Conservation (phyloP, 371 early-diverging fungal genomes). For the Mortierella sp. region DNA sequence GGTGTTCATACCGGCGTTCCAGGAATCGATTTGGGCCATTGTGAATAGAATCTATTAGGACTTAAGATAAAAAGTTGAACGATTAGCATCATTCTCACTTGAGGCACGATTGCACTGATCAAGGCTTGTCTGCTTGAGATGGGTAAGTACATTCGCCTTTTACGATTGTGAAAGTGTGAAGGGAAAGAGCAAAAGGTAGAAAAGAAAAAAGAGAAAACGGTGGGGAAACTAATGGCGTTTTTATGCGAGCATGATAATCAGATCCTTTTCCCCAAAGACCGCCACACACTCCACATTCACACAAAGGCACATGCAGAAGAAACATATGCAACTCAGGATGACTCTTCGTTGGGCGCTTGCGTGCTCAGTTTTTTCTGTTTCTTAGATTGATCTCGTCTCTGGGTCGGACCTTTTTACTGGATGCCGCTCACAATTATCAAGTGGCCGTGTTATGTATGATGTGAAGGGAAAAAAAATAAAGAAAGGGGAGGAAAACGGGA, state of each 20-base stretch:
- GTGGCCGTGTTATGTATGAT: neutral
- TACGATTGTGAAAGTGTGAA: neutral
- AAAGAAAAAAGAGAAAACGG: neutral
- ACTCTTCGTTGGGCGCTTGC: neutral
- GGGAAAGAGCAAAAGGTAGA: neutral
- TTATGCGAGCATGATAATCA: conserved; percentile 8
- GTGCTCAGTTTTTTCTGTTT: neutral
- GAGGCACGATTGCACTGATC: neutral
- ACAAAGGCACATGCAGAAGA: conserved; percentile 8
- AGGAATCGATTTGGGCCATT: conserved; percentile 57
- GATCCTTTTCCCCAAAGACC: neutral
- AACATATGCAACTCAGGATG: neutral
- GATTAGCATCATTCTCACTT: neutral
- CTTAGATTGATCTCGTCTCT: neutral
- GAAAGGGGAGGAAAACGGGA: conserved; percentile 3
- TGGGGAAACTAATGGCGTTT: neutral
- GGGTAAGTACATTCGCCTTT: neutral
- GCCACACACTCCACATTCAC: neutral
- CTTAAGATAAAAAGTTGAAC: neutral
- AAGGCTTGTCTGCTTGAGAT: neutral
- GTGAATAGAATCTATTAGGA: conserved; percentile 12
- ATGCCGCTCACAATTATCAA: conserved; percentile 9
- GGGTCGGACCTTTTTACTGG: conserved; percentile 1
- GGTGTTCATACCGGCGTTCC: conserved; percentile 83
- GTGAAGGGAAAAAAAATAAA: neutral